phyloP scores from a whole-genome alignment of 2,329 filamentous ascomycete species.

The Neopestalotiopsis sp. region DNA sequence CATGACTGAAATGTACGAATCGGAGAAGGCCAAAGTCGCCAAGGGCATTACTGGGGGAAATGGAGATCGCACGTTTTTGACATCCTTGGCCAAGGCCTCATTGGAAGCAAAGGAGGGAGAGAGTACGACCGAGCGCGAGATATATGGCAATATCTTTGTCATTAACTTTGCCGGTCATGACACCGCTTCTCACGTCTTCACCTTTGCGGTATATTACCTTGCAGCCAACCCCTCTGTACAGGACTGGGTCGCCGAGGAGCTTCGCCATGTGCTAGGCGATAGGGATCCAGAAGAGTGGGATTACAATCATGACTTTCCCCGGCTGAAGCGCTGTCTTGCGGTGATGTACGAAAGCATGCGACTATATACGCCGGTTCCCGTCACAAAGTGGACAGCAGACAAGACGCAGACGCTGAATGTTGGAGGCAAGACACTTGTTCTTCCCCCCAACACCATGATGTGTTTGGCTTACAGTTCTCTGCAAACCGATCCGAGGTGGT shows the following conservation, averaged over 20 bases:
- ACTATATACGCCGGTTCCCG: slow-evolving; percentile 42
- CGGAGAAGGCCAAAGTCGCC: slow-evolving; percentile 32
- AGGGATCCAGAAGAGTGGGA: slow-evolving; percentile 32
- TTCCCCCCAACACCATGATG: slow-evolving; percentile 21
- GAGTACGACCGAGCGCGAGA: slow-evolving; percentile 45
- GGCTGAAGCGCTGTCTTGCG: slow-evolving; percentile 45
- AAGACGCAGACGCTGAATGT: slow-evolving; percentile 23
- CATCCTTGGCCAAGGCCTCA: slow-evolving; percentile 28
- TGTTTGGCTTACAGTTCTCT: slow-evolving; percentile 26
- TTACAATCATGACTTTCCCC: slow-evolving; percentile 44
- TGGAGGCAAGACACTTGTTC: slow-evolving; percentile 2
- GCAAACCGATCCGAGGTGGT: slow-evolving; percentile 28
- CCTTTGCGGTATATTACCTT: slow-evolving; percentile 48
- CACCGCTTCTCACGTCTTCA: slow-evolving; percentile 52
- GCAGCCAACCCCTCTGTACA: slow-evolving; percentile 50
- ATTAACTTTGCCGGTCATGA: slow-evolving; percentile 59
- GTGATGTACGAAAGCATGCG: slow-evolving; percentile 49
- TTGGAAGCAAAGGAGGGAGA: slow-evolving; percentile 31
- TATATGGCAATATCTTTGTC: slow-evolving; percentile 55
- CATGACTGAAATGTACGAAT: slow-evolving; percentile 38
- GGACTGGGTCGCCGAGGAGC: slow-evolving; percentile 49
- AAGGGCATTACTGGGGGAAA: slow-evolving; percentile 2
- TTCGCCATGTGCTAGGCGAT: slow-evolving; percentile 32
- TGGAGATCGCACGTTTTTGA: slow-evolving; percentile 26
- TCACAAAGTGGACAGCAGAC: slow-evolving; percentile 31